Conservation (phyloP, 163 green algal species). For the Prototheca wickerhamii region DNA sequence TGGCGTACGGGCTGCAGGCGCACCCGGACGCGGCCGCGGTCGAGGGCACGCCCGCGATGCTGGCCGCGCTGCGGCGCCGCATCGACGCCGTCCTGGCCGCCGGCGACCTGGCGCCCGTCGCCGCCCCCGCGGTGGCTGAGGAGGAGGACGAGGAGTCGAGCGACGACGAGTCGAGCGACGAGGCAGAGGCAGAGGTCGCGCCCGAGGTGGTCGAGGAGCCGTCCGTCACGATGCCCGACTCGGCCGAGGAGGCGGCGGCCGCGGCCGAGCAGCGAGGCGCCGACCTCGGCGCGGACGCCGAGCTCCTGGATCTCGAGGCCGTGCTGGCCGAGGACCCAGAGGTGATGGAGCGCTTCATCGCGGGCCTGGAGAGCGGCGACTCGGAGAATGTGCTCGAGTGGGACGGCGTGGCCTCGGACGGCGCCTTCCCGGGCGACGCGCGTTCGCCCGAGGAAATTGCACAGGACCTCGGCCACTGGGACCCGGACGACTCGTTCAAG, state of each 20-base stretch:
- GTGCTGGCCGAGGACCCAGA: not conserved
- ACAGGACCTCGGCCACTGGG: too few species aligned
- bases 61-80: conserved; percentile 4
- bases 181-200: too few species aligned
- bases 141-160: not conserved
- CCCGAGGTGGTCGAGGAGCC: too few species aligned
- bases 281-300: too few species aligned
- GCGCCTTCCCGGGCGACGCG: too few species aligned
- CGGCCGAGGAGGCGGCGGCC: too few species aligned
- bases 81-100: conserved; percentile 14
- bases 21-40: not conserved
- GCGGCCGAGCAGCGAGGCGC: too few species aligned
- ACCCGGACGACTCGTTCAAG: too few species aligned
- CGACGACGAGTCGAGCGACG: too few species aligned
- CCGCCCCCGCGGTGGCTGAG: not conserved
- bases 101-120: not conserved
- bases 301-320: not conserved
- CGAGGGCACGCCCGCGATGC: not conserved
- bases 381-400: not conserved
- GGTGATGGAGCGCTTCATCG: not conserved
- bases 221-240: too few species aligned
- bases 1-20: conserved; percentile 1
- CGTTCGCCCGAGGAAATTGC: too few species aligned
- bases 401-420: too few species aligned
- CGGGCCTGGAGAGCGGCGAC: not conserved